Conservation (phyloP, 73 alveolate genomes). For the Tetrahymena borealis region DNA sequence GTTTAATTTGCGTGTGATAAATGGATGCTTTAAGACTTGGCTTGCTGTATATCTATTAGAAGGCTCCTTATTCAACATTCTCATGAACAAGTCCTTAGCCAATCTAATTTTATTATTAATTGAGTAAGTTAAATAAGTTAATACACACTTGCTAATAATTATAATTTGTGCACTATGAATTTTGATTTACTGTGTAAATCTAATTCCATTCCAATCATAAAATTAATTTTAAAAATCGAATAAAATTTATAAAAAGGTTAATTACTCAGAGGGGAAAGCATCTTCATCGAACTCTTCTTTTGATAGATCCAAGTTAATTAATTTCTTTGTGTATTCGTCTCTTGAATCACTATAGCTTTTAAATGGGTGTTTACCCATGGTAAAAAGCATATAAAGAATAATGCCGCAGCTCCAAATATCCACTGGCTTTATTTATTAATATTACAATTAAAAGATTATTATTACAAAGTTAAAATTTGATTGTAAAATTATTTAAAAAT, state of each 20-base stretch:
- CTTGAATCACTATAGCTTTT: slow-evolving; percentile 49
- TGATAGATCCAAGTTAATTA: not conserved
- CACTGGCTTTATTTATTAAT: slow-evolving; percentile 2
- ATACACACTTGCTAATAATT: too few species aligned
- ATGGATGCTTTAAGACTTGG: slow-evolving; percentile 29
- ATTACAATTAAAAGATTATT: not conserved
- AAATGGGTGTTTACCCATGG: slow-evolving; percentile 84
- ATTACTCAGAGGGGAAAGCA: not conserved
- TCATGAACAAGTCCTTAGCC: slow-evolving; percentile 75
- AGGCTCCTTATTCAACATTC: slow-evolving; percentile 73
- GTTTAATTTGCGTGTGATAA: not conserved
- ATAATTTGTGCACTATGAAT: too few species aligned
- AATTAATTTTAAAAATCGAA: too few species aligned
- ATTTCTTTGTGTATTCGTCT: slow-evolving; percentile 35
- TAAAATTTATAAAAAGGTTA: too few species aligned
- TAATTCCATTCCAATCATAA: too few species aligned
- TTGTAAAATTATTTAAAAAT: not conserved
- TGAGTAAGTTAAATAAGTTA: too few species aligned
- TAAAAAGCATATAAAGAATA: slow-evolving; percentile 64
- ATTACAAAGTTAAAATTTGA: not conserved
- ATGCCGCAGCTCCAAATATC: slow-evolving; percentile 91
- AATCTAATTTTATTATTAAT: slow-evolving; percentile 33
- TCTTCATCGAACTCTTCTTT: not conserved
- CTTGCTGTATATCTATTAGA: slow-evolving; percentile 80
- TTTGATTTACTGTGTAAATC: too few species aligned